Evolutionary conservation across 2,329 filamentous ascomycete species (phyloP).

Genomic region (Penicillium sp.): DNA sequence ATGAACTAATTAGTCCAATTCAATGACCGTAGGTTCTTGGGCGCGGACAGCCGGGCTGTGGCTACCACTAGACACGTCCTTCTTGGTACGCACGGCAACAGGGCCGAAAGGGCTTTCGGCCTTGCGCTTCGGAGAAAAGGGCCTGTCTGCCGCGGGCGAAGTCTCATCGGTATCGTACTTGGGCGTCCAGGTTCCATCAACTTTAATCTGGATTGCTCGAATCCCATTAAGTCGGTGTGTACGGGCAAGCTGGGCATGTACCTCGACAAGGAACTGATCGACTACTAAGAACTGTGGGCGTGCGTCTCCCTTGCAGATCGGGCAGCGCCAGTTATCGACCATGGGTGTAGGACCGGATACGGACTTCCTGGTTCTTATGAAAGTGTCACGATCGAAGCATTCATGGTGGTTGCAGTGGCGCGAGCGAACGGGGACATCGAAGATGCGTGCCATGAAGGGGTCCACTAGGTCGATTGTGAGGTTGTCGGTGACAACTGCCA

Average conservation of each 20-base stretch:
- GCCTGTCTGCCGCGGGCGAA: neutral
- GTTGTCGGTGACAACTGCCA: conserved; percentile 57
- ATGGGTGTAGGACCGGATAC: conserved; percentile 43
- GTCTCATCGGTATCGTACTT: conserved; percentile 37
- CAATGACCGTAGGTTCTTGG: conserved; percentile 15
- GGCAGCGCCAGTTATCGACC: conserved; percentile 72
- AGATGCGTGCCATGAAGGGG: conserved; percentile 64
- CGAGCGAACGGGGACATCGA: conserved; percentile 69
- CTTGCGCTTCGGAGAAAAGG: conserved; percentile 11
- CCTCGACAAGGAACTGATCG: conserved; percentile 68
- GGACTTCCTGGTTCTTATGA: conserved; percentile 62
- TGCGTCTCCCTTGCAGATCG: conserved; percentile 74
- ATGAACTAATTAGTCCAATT: conserved; percentile 15
- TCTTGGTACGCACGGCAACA: conserved; percentile 17
- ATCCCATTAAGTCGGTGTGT: conserved; percentile 49
- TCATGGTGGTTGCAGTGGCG: conserved; percentile 70
- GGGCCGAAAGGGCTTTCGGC: neutral
- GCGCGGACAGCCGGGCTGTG: neutral
- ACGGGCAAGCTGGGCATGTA: conserved; percentile 55
- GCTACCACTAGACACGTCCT: neutral
- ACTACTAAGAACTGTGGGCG: conserved; percentile 68
- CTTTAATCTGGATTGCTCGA: conserved; percentile 61
- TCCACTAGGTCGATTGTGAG: conserved; percentile 64
- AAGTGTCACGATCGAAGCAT: conserved; percentile 86
- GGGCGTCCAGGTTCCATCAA: conserved; percentile 64